Base-by-base conservation (phyloP, 768 basidiomycete species). In the Hirschioporus abietinus region DNA sequence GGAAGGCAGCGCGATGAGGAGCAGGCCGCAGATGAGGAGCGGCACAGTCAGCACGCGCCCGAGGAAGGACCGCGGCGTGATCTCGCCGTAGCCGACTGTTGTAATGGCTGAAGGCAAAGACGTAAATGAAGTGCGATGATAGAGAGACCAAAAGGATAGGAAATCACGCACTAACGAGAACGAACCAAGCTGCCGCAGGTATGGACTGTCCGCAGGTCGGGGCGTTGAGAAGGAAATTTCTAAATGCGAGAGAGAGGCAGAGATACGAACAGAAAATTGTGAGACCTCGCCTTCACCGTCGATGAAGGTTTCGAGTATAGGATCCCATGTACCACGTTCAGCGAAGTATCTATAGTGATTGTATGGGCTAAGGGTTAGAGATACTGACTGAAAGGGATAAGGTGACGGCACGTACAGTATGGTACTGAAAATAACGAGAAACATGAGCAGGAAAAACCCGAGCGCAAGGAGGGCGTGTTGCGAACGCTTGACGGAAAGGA, bases 51-150 rank as follows among this genome's bases (percentile, higher is more conserved):
- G 80, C 36, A 96, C 79, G 1, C 93, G 88, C 0, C 95, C 95
- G n/a, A 96, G 81, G 75, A 91, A 88, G 1, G 93, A 93, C 15
- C 91, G 86, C 0, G 95, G 95, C 0, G 92, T 93, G 65, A 95
- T 92, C 76, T 96, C 95, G 42, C 95, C 95, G 71, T 95, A 96
- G 15, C 95, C 93, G 0, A 94, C 92, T 0, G 94, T 95, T 1
- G 90, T 91, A 68, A 95, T 95, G 0, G 94, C 89, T 91, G 67
- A 18, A 35, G 24, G 36, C 2, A n/a, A 57, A 52, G 36, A 60
- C 0, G 18, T 52, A 35, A 26, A n/a, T 61, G 23, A 66, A 20
- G 20, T 7, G 59, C 7, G 20, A 60, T 34, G 17, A 42, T 61
- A 5, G 60, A 63, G 15, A 18, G 52, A 8, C n/a, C n/a, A 34